Conservation (phyloP, 495 filamentous ascomycete genomes). For the Aspergillus sclerotiicarbonarius region DNA sequence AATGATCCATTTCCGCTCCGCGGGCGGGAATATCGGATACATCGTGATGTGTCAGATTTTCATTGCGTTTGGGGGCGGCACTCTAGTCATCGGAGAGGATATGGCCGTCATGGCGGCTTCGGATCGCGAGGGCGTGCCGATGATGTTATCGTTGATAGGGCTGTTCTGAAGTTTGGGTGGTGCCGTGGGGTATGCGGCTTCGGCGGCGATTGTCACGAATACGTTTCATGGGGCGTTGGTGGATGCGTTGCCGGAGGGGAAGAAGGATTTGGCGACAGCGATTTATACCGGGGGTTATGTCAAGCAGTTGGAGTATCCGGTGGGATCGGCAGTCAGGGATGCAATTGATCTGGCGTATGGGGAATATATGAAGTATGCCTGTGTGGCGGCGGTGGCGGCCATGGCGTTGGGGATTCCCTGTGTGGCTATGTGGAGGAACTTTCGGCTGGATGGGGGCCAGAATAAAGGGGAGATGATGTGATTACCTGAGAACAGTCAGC, state of each 20-base stretch:
- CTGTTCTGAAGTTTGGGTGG: conserved; percentile 62
- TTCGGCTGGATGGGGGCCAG: conserved; percentile 51
- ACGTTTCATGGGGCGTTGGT: conserved; percentile 54
- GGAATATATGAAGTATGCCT: conserved; percentile 52
- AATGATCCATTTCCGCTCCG: conserved; percentile 65
- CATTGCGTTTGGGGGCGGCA: conserved; percentile 63
- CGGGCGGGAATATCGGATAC: conserved; percentile 56
- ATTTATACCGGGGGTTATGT: conserved; percentile 40
- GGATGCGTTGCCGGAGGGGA: conserved; percentile 33
- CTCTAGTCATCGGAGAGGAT: conserved; percentile 61
- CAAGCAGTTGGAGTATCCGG: conserved; percentile 50
- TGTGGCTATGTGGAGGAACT: conserved; percentile 51
- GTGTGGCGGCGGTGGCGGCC: conserved; percentile 47
- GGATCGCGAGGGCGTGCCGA: conserved; percentile 53
- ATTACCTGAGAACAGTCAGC: too few relatives aligned
- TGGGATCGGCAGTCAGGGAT: conserved; percentile 45
- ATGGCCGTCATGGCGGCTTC: conserved; percentile 68
- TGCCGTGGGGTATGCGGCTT: conserved; percentile 58
- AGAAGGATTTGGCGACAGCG: conserved; percentile 40
- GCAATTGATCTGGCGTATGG: conserved; percentile 59
- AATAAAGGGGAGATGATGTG: conserved; percentile 20
- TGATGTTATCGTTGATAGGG: conserved; percentile 60
- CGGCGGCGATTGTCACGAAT: conserved; percentile 61
- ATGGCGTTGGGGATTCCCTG: conserved; percentile 43
- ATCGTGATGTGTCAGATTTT: conserved; percentile 75